Evolutionary conservation across 805 yeast species (phyloP).

Genomic region (Candida silvicultrix): DNA sequence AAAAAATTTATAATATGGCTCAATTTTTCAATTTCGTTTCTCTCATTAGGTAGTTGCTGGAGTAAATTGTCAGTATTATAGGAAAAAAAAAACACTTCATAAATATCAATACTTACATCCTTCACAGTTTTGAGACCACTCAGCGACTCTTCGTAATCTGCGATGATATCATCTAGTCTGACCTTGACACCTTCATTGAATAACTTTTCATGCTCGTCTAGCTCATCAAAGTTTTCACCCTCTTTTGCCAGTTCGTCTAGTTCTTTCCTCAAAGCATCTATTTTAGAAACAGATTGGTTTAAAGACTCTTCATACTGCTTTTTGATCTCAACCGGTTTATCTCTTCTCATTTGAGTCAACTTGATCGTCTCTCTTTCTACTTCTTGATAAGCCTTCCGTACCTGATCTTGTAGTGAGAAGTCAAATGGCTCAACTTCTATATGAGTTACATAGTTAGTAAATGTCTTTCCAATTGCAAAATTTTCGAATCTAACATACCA

Average conservation of each 20-base stretch:
- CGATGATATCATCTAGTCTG: slow-evolving; percentile 3
- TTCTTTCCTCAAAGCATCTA: slow-evolving; percentile 23
- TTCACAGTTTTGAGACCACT: slow-evolving; percentile 11
- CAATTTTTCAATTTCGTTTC: slow-evolving; percentile 22
- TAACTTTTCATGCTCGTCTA: slow-evolving; percentile 5
- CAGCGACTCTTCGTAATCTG: slow-evolving; percentile 14
- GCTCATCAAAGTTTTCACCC: slow-evolving; percentile 1
- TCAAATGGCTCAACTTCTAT: slow-evolving; percentile 67
- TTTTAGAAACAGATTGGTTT: slow-evolving; percentile 25
- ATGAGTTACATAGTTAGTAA: too few species aligned
- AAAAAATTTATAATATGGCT: slow-evolving; percentile 21
- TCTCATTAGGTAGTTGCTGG: slow-evolving; percentile 20
- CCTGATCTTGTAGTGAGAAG: slow-evolving; percentile 48
- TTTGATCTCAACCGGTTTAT: slow-evolving; percentile 39
- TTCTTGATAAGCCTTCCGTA: slow-evolving; percentile 48
- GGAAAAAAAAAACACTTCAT: background rate
- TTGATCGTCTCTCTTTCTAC: slow-evolving; percentile 59
- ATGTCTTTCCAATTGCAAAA: too few species aligned
- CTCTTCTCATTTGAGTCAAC: slow-evolving; percentile 48
- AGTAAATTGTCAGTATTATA: slow-evolving; percentile 8
- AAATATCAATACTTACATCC: slow-evolving; percentile 9
- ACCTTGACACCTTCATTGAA: slow-evolving; percentile 5
- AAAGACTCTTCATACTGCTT: slow-evolving; percentile 30
- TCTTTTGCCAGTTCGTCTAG: slow-evolving; percentile 7
- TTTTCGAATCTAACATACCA: slow-evolving; percentile 2